phyloP scores from a whole-genome alignment of 1,284 basidiomycete species.

The Ceratobasidium sp. region DNA sequence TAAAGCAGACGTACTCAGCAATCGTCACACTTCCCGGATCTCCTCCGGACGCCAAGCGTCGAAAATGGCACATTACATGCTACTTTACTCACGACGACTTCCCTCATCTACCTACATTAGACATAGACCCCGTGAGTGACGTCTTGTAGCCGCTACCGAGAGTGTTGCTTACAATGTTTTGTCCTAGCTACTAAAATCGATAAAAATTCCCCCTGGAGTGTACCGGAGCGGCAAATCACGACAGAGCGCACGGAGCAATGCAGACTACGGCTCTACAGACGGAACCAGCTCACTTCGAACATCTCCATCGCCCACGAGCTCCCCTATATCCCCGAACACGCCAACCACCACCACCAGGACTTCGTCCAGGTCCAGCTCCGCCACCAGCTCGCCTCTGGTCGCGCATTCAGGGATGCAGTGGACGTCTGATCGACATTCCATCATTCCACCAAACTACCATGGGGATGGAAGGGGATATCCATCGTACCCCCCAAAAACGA shows the following conservation, averaged over 20 bases:
- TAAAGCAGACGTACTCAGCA: constrained; percentile 73
- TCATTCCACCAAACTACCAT: background rate
- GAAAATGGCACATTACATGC: constrained; percentile 71
- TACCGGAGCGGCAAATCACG: constrained; percentile 70
- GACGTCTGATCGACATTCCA: constrained; percentile 21
- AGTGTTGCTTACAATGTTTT: background rate
- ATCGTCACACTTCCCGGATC: constrained; percentile 63
- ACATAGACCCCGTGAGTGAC: constrained; percentile 59
- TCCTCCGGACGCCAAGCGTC: constrained; percentile 54
- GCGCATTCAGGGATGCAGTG: constrained; percentile 42
- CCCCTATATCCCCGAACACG: constrained; percentile 35
- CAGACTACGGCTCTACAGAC: constrained; percentile 29
- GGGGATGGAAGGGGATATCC: constrained; percentile 16
- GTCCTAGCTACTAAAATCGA: constrained; percentile 56
- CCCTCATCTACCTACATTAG: constrained; percentile 66
- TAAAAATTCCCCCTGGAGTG: constrained; percentile 65
- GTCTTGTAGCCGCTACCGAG: background rate
- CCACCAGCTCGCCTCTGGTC: constrained; percentile 43
- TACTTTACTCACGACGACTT: constrained; percentile 71
- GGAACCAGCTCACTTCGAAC: constrained; percentile 46
- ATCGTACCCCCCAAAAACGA: constrained; percentile 5
- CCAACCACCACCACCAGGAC: constrained; percentile 43
- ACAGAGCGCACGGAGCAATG: constrained; percentile 53
- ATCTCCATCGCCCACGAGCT: constrained; percentile 36
- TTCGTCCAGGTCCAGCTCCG: constrained; percentile 47